Percentiles rank a stretch among this genome's conserved stretches.
Conservation (phyloP, 2,329 filamentous ascomycete genomes). For the Dactylellina cionopaga region DNA sequence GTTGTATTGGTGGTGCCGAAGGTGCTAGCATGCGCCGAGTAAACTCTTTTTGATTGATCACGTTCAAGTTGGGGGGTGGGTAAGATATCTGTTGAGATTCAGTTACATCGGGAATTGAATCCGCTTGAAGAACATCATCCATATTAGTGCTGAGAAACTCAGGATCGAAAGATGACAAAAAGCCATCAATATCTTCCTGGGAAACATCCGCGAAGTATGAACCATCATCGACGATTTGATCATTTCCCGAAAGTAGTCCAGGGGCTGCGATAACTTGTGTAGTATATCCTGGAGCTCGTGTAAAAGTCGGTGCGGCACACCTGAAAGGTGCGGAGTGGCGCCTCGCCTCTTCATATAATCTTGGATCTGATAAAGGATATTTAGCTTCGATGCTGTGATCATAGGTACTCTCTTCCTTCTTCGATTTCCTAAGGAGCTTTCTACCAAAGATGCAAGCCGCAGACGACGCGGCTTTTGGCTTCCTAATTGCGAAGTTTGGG, state of each 20-base stretch:
- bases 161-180: slow-evolving; percentile 18
- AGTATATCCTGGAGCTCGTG: neutral
- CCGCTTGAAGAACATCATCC: neutral
- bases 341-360: slow-evolving; percentile 23
- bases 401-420: slow-evolving; percentile 44
- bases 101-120: neutral
- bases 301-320: neutral
- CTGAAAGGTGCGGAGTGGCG: slow-evolving; percentile 6
- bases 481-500: neutral
- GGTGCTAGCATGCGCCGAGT: slow-evolving; percentile 38
- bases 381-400: slow-evolving; percentile 24
- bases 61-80: neutral
- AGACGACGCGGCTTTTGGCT: neutral
- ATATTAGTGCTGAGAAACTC: slow-evolving; percentile 1
- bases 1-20: slow-evolving; percentile 33
- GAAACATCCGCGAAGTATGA: neutral
- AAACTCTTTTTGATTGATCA: slow-evolving; percentile 23
- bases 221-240: neutral
- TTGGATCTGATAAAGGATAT: slow-evolving; percentile 12
- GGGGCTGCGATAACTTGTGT: neutral
- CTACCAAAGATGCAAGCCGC: neutral
- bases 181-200: slow-evolving; percentile 21
- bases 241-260: neutral
- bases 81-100: neutral
- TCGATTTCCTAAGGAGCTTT: slow-evolving; percentile 30